phyloP scores from a whole-genome alignment of 2,329 filamentous ascomycete genomes.

The Sporothrix schenckii region DNA sequence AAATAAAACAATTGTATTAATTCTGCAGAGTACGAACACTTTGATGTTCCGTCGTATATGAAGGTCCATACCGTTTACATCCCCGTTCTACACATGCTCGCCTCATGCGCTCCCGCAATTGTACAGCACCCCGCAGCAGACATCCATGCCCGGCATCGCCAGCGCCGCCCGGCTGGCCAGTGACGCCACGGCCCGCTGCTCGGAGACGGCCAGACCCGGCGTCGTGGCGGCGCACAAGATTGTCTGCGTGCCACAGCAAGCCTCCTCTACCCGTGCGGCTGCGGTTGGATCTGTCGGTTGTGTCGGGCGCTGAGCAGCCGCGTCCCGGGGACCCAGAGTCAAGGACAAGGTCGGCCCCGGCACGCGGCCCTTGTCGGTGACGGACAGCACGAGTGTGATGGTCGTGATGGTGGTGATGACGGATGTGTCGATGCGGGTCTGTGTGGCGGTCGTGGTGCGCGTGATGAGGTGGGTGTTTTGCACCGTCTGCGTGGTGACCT shows the following conservation, averaged over 20 bases:
- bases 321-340: background rate
- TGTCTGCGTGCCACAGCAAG: slow-evolving; percentile 5
- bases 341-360: background rate
- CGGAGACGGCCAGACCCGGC: slow-evolving; percentile 3
- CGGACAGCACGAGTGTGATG: slow-evolving; percentile 28
- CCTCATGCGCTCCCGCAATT: background rate
- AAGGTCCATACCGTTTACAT: too few species aligned
- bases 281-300: background rate
- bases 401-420: slow-evolving; percentile 33
- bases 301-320: background rate
- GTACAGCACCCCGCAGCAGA: slow-evolving; percentile 25
- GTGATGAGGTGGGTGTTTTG: slow-evolving; percentile 21
- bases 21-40: too few species aligned
- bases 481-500: slow-evolving; percentile 11
- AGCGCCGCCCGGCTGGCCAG: slow-evolving; percentile 18
- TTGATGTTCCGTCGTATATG: background rate
- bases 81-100: too few species aligned
- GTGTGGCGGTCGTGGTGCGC: slow-evolving; percentile 26
- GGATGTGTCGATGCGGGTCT: slow-evolving; percentile 29
- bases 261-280: background rate
- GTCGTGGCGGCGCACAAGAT: slow-evolving; percentile 22
- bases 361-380: slow-evolving; percentile 20
- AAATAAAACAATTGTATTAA: too few species aligned
- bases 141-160: slow-evolving; percentile 20
- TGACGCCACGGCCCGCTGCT: background rate